Percentiles rank a stretch among this genome's conserved stretches.
phyloP scores from a whole-genome alignment of 1,139 yeast genomes.

The Candida tropicalis region DNA sequence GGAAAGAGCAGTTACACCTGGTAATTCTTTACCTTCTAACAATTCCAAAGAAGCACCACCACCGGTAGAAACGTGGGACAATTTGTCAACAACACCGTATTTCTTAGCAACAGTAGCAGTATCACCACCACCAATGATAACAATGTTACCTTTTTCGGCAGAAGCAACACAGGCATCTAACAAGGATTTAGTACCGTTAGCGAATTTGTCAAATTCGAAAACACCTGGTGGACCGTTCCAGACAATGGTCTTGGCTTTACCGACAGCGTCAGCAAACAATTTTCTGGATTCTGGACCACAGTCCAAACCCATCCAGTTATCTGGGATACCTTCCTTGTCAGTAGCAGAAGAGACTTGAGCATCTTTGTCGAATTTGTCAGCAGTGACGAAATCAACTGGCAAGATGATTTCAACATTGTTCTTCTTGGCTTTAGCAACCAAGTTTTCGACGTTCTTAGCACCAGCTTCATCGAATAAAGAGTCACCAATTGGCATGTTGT shows the following conservation, averaged over 20 bases:
- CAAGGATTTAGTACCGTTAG: slow-evolving; percentile 86
- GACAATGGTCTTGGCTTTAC: slow-evolving; percentile 92
- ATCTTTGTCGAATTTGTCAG: slow-evolving; percentile 89
- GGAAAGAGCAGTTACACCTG: slow-evolving; percentile 92
- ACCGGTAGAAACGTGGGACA: slow-evolving; percentile 97
- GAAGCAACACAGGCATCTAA: slow-evolving; percentile 86
- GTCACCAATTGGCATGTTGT: slow-evolving; percentile 82
- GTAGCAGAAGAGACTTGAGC: slow-evolving; percentile 82
- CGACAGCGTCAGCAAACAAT: slow-evolving; percentile 76
- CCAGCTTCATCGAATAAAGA: slow-evolving; percentile 92
- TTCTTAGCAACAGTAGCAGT: slow-evolving; percentile 99
- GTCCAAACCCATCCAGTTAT: slow-evolving; percentile 92
- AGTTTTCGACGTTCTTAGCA: slow-evolving; percentile 85
- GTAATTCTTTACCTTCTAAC: slow-evolving; percentile 95
- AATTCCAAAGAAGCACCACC: slow-evolving; percentile 99
- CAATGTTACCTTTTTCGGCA: slow-evolving; percentile 87
- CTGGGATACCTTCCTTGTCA: slow-evolving; percentile 87
- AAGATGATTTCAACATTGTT: slow-evolving; percentile 88
- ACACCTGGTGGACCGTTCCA: slow-evolving; percentile 99
- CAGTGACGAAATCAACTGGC: slow-evolving; percentile 93
- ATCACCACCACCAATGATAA: slow-evolving; percentile 99
- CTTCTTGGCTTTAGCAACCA: slow-evolving; percentile 92
- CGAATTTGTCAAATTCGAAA: slow-evolving; percentile 89
- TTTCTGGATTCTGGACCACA: slow-evolving; percentile 85
- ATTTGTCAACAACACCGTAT: slow-evolving; percentile 90